Base-by-base conservation (phyloP, 768 basidiomycete species). In the Suillus decipiens region DNA sequence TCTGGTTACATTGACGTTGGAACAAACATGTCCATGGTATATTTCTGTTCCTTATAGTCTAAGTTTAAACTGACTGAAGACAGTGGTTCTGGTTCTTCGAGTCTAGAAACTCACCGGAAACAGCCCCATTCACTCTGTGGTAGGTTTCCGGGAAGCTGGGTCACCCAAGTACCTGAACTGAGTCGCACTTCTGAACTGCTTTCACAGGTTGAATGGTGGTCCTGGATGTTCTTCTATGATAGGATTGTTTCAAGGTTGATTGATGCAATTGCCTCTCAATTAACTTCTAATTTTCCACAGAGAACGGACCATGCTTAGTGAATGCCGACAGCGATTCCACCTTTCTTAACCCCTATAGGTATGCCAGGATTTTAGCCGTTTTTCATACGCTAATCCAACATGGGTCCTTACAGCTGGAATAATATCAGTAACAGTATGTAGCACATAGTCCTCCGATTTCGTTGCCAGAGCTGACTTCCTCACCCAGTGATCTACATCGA, bases 21-120 rank as follows among this genome's bases (percentile, higher is more conserved):
- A 11, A 75, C 68, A 14, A 82, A 85, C 59, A 86, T 84, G 81
- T 85, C 85, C 0, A 84, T 86, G 82, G 86, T 86, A 53, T 62
- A 76, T 66, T 15, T 34, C 54, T n/a, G 4, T 31, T 28, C 22
- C 15, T 39, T 39, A 22, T 50, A 2, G 9, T 19, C 31, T 9
- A 17, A 7, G 39, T 43, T 28, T 24, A 28, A 12, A 51, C 9
- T n/a, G 50, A 43, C 59, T 8, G 12, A 11, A 19, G 5, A 33
- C 60, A 88, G 87, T 89, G 86, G 86, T 90, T 89, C 69, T 89
- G 88, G 86, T 89, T 89, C 72, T 90, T 89, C 59, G 89, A 86
- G 64, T 81, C 88, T 2, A 80, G 89, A 15, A 74, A 83, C 33
- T 75, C 79, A 4, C 85, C 88, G 0, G 83, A 86, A 55, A 86